phyloP scores from a whole-genome alignment of 148 eudicot species.

The Chenopodium suecicum region DNA sequence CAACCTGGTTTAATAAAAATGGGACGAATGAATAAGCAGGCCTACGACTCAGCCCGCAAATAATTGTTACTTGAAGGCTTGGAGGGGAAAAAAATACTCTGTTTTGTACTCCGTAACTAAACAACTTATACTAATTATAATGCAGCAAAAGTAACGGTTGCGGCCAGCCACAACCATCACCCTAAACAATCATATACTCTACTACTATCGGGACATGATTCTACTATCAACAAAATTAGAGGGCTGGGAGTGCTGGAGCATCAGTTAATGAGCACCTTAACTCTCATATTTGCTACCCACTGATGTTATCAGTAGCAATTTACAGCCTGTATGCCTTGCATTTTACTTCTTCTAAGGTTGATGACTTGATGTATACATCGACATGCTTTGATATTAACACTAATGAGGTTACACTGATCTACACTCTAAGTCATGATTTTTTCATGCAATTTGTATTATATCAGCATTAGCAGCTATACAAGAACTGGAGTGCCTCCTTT shows the following conservation, averaged over 20 bases:
- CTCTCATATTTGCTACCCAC: neutral
- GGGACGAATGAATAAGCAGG: neutral
- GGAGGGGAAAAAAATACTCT: neutral
- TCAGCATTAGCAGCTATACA: slow-evolving; percentile 20
- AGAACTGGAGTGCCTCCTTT: slow-evolving; percentile 7
- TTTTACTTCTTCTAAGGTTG: neutral
- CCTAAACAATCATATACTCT: no score
- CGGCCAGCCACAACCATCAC: no score
- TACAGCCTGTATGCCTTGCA: neutral
- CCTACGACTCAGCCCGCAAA: neutral
- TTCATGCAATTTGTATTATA: neutral
- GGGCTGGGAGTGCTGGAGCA: neutral
- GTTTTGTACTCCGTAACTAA: no score
- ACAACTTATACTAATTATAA: no score
- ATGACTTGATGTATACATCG: neutral
- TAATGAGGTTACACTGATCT: neutral
- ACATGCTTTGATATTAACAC: neutral
- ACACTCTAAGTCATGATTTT: neutral
- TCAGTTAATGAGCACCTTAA: neutral
- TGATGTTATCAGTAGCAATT: neutral
- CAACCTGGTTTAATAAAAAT: neutral
- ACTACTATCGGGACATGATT: no score
- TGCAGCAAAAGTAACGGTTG: no score
- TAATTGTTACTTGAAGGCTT: neutral
- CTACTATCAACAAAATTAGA: no score